Evolutionary conservation across 495 filamentous ascomycete species (phyloP).

Genomic region (Cercophora sp.): DNA sequence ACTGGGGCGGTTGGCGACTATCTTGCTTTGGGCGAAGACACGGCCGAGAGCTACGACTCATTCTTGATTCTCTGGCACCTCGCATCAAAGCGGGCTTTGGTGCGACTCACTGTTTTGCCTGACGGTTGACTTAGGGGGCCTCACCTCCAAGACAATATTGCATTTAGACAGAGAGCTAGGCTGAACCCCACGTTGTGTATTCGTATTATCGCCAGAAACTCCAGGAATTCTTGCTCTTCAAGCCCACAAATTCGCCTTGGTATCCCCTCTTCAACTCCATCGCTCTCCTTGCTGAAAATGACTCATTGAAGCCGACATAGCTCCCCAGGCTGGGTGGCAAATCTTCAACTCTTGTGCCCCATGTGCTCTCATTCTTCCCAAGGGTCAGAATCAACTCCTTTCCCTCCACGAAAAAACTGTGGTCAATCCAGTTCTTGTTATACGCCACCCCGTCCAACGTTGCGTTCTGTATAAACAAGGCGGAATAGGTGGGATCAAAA

Average conservation of each 20-base stretch:
- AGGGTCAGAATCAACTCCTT: constrained; percentile 64
- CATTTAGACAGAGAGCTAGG: no score
- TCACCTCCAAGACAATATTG: no score
- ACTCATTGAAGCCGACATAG: constrained; percentile 33
- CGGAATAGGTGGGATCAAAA: constrained; percentile 61
- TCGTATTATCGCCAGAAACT: no score
- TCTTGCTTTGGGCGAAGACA: no score
- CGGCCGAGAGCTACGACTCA: no score
- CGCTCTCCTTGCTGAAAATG: constrained; percentile 9
- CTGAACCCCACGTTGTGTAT: no score
- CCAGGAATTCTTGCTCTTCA: background rate
- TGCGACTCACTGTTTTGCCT: no score
- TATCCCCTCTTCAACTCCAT: background rate
- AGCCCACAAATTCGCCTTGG: constrained; percentile 8
- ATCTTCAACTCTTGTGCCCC: constrained; percentile 63
- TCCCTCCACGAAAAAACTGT: constrained; percentile 70
- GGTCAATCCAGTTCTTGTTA: constrained; percentile 66
- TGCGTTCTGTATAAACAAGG: constrained; percentile 66
- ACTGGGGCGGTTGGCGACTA: no score
- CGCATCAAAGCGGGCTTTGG: no score
- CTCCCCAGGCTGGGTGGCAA: constrained; percentile 55
- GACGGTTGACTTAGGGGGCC: no score
- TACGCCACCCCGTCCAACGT: constrained; percentile 64
- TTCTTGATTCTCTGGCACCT: no score
- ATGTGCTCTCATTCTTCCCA: constrained; percentile 61